Conservation (phyloP, 345 rosid species). For the Hibiscus syriacus region DNA sequence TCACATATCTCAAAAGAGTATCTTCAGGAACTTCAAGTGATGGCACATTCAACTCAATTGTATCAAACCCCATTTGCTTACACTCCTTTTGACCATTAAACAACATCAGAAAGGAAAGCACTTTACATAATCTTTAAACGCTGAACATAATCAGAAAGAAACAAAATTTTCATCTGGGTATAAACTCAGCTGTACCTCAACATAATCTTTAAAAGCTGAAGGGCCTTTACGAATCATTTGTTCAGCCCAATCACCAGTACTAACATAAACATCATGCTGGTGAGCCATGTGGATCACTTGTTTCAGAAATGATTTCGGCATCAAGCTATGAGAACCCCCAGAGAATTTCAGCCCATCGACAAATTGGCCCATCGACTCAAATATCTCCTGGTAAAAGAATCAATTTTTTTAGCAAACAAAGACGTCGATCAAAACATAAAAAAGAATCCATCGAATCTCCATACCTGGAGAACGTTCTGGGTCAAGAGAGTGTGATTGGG, state of each 20-base stretch:
- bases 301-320: slow-evolving; percentile 63
- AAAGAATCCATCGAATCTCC: not conserved
- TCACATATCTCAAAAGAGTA: slow-evolving; percentile 71
- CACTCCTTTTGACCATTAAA: slow-evolving; percentile 48
- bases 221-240: slow-evolving; percentile 64
- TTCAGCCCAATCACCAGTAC: slow-evolving; percentile 92
- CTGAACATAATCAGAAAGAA: not conserved
- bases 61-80: slow-evolving; percentile 79
- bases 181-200: slow-evolving; percentile 41
- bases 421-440: not conserved
- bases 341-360: slow-evolving; percentile 88
- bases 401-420: not conserved
- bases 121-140: too few relatives aligned
- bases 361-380: slow-evolving; percentile 76
- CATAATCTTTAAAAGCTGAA: slow-evolving; percentile 67
- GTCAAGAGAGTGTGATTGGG: slow-evolving; percentile 59
- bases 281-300: slow-evolving; percentile 69
- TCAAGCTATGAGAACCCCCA: slow-evolving; percentile 75
- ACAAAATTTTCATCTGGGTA: not conserved
- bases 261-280: slow-evolving; percentile 73
- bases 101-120: not conserved
- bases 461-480: slow-evolving; percentile 65
- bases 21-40: slow-evolving; percentile 85
- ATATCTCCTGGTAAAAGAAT: slow-evolving; percentile 47
- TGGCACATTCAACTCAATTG: slow-evolving; percentile 70